A percentile compares a stretch with the other conserved stretches of the same genome.
phyloP scores from a whole-genome alignment of 108 stramenopile genomes.

The Chaetoceros muelleri region DNA sequence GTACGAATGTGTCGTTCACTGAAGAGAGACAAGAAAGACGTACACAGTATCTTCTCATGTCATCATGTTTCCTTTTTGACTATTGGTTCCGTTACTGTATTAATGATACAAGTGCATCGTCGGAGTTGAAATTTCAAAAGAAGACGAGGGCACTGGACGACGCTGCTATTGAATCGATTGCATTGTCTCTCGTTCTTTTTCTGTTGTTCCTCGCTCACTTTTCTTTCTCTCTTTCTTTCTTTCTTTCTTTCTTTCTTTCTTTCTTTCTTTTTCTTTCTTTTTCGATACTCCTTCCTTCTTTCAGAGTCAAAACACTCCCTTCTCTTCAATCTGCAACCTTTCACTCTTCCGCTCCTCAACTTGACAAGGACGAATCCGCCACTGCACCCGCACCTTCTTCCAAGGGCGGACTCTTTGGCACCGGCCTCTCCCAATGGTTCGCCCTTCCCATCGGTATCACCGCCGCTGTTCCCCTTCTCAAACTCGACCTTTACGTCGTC shows the following conservation, averaged over 20 bases:
- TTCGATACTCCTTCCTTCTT: background rate
- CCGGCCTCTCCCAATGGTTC: conserved; percentile 63
- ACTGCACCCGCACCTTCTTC: conserved; percentile 18
- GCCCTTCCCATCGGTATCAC: conserved; percentile 69
- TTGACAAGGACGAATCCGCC: conserved; percentile 64
- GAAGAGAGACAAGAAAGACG: background rate
- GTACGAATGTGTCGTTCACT: background rate
- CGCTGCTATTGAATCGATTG: background rate
- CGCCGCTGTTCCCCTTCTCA: conserved; percentile 69
- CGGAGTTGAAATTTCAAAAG: no score
- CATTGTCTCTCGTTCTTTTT: background rate
- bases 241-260: background rate
- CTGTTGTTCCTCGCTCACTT: background rate
- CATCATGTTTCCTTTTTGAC: conserved; percentile 4
- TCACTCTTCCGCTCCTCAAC: conserved; percentile 49
- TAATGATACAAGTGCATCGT: no score
- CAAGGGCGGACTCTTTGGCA: conserved; percentile 57
- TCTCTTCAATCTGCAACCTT: conserved; percentile 31
- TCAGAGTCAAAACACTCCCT: conserved; percentile 20
- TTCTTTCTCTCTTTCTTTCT: background rate
- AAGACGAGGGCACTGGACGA: background rate
- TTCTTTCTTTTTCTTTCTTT: background rate
- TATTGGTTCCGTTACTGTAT: background rate
- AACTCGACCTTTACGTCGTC: conserved; percentile 69
- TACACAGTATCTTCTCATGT: background rate